A percentile compares a stretch with the other conserved stretches of the same genome.
Evolutionary conservation across 805 yeast genomes (phyloP).

Genomic region (Debaryomyces hansenii): DNA sequence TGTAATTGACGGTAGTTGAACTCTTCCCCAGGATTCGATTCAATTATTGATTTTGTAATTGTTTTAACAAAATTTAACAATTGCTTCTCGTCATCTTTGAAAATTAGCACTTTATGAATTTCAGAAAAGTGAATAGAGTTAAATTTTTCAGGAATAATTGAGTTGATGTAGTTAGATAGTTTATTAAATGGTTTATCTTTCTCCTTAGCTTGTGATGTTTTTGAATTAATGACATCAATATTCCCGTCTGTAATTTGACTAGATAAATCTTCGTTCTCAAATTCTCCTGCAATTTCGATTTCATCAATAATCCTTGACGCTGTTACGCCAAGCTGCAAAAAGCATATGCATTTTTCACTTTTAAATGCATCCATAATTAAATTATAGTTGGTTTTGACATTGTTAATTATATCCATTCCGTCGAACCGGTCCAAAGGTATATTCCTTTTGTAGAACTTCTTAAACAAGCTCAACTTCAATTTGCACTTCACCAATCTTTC

Average conservation of each 20-base stretch:
- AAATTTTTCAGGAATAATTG: slow-evolving; percentile 8
- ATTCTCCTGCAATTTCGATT: not conserved
- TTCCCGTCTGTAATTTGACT: not conserved
- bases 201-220: not conserved
- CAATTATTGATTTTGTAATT: slow-evolving; percentile 1
- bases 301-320: not conserved
- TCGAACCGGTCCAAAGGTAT: not conserved
- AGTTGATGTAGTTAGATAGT: slow-evolving; percentile 4
- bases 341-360: not conserved
- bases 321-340: not conserved
- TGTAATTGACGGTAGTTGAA: slow-evolving; percentile 4
- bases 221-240: not conserved
- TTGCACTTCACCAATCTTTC: slow-evolving; percentile 14
- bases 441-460: slow-evolving; percentile 8
- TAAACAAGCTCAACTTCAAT: slow-evolving; percentile 12
- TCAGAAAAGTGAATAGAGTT: slow-evolving; percentile 10
- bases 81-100: slow-evolving; percentile 6
- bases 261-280: not conserved
- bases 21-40: slow-evolving; percentile 2
- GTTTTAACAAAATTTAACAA: slow-evolving; percentile 4
- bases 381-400: not conserved
- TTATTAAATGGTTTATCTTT: not conserved
- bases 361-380: not conserved
- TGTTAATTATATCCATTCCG: not conserved
- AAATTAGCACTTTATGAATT: slow-evolving; percentile 3